Evolutionary conservation across 306 rosid species (phyloP).

Genomic region (Quercus alba): DNA sequence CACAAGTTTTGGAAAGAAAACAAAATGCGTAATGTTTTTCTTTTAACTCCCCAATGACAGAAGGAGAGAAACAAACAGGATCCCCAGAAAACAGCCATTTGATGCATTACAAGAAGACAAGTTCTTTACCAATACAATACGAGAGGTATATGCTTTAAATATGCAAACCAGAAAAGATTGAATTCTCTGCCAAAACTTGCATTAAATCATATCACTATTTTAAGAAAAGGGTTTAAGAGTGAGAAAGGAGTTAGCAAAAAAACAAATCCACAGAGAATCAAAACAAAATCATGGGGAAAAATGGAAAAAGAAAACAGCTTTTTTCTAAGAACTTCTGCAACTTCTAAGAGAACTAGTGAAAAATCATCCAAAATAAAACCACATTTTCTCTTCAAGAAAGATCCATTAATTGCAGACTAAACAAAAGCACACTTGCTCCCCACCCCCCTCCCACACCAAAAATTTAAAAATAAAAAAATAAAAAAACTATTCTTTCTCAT

Average conservation of each 20-base stretch:
- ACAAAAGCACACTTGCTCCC: background rate
- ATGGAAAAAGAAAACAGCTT: background rate
- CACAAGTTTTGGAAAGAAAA: constrained; percentile 16
- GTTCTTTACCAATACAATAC: background rate
- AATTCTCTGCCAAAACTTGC: background rate
- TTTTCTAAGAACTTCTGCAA: background rate
- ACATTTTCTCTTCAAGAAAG: background rate
- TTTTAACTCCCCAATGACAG: background rate
- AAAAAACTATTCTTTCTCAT: background rate
- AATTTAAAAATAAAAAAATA: too few relatives aligned
- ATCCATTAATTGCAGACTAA: background rate
- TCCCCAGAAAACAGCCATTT: background rate
- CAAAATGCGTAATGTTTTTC: constrained; percentile 19
- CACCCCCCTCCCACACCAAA: too few relatives aligned
- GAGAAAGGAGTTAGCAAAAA: background rate
- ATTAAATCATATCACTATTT: background rate
- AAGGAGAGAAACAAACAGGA: background rate
- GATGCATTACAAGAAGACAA: background rate
- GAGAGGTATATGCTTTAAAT: background rate
- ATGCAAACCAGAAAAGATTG: background rate
- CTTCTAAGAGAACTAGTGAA: background rate
- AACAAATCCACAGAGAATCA: background rate
- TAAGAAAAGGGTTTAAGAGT: background rate
- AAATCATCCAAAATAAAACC: background rate
- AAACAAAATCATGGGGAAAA: background rate